Base-by-base conservation (phyloP, 257 asterid species). In the Ajuga chamaepitys region DNA sequence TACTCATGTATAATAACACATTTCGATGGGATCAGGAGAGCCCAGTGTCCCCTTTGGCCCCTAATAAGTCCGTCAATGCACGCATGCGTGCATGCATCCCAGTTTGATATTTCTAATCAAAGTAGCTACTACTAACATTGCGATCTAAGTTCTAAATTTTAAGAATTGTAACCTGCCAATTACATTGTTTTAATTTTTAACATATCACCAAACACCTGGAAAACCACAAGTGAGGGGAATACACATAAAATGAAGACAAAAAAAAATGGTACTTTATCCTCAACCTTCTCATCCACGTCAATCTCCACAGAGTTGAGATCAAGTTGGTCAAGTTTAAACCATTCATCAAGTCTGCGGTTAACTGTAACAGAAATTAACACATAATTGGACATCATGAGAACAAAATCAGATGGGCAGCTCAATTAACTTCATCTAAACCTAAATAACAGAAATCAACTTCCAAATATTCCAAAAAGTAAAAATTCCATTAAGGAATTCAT, bases 341-440 rank as follows among this genome's bases (percentile, higher is more conserved):
- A 92, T 77, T 92, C 98, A 78, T 92, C 97, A 32, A 92, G 97
- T 66, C 98, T 81, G 67, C 98, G 88, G 70, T 92, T 92, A 74
- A 89, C 99, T 93, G 85, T 50, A 73, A 58, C 13, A 60, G 45
- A 71, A 64, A 58, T 52, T 11, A 62, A 28, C 75, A 47, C 52
- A 70, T n/a, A 25, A n/a, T 34, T 47, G 44, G 21, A 44, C 9
- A 62, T 22, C 34, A 42, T 6, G 48, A 35, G 17, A 67, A 68
- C 48, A 11, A 30, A 35, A 45, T 34, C 24, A 34, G 60, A 63
- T 24, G 9, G 2, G 38, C 47, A 24, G 28, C 9, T 30, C 11
- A 12, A 10, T 26, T 16, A 60, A 48, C 11, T 22, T 52, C 42
- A 64, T 21, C 60, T 62, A 37, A 44, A 38, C 26, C 50, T 50